These are phyloP conservation scores for Vitis hybrid DNA, from an alignment of 177 flowering plant species.

Conservation along the genomic window DNA sequence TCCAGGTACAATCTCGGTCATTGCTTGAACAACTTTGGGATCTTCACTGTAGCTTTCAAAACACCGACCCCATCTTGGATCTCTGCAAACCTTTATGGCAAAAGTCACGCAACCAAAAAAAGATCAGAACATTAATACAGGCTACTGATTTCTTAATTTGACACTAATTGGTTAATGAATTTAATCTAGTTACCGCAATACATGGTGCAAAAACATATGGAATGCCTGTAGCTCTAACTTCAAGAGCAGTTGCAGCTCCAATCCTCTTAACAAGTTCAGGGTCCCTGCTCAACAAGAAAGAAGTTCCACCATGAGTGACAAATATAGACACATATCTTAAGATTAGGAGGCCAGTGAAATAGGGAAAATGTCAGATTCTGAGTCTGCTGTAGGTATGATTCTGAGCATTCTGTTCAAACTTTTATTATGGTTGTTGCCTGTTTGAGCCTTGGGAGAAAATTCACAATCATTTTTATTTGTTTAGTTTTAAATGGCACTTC, in stretches of 20 bases:
- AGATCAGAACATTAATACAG: neutral
- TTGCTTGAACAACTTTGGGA: slow-evolving; percentile 38
- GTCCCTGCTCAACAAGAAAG: slow-evolving; percentile 35
- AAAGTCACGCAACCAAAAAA: neutral
- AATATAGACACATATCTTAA: too few species aligned
- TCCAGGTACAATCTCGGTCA: slow-evolving; percentile 52
- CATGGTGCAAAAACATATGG: slow-evolving; percentile 68
- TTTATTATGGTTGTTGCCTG: too few species aligned
- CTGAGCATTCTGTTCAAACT: too few species aligned
- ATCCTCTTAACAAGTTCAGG: slow-evolving; percentile 58
- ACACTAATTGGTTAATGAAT: neutral
- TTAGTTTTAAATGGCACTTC: too few species aligned
- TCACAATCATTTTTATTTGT: too few species aligned
- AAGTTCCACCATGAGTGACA: neutral
- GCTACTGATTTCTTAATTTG: neutral
- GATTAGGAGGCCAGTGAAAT: too few species aligned
- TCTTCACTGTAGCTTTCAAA: slow-evolving; percentile 64
- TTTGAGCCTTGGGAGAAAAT: too few species aligned
- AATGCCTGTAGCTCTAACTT: slow-evolving; percentile 76
- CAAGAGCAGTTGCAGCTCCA: slow-evolving; percentile 77
- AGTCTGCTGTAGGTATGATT: too few species aligned
- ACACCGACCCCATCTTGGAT: slow-evolving; percentile 66
- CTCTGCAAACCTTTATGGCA: slow-evolving; percentile 45
- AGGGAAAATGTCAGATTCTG: too few species aligned
- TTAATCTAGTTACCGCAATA: slow-evolving; percentile 44